Conservation (phyloP, 805 yeast genomes). For the Sugiyamaella chiloensis region DNA sequence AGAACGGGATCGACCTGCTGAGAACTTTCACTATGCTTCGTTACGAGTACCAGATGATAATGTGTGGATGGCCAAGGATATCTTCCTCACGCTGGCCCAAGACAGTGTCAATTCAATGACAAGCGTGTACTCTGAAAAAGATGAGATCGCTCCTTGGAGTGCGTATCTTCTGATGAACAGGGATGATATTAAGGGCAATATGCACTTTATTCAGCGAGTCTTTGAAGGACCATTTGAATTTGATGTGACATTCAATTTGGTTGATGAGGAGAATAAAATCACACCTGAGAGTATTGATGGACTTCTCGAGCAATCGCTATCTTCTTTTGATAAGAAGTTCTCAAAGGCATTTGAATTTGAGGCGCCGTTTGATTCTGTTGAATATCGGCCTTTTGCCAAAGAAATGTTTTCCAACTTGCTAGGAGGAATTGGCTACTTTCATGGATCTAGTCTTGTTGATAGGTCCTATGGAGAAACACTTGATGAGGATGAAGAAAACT, state of each 20-base stretch:
- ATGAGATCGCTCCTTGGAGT: slow-evolving; percentile 41
- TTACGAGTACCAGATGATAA: slow-evolving; percentile 67
- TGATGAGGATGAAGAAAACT: slow-evolving; percentile 56
- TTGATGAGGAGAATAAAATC: slow-evolving; percentile 31
- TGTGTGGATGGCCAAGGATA: slow-evolving; percentile 75
- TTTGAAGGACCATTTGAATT: slow-evolving; percentile 75
- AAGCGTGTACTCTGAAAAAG: slow-evolving; percentile 31
- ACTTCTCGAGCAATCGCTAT: slow-evolving; percentile 34
- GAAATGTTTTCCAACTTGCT: slow-evolving; percentile 76
- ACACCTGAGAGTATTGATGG: slow-evolving; percentile 19
- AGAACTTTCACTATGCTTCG: slow-evolving; percentile 61
- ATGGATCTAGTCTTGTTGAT: slow-evolving; percentile 82
- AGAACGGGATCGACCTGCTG: slow-evolving; percentile 26
- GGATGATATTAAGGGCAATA: slow-evolving; percentile 63
- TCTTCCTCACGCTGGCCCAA: slow-evolving; percentile 64
- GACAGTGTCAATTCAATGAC: slow-evolving; percentile 58
- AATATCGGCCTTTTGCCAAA: slow-evolving; percentile 59
- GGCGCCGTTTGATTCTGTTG: slow-evolving; percentile 49
- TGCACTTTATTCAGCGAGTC: slow-evolving; percentile 74
- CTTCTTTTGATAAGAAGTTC: slow-evolving; percentile 53
- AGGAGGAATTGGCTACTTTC: slow-evolving; percentile 87
- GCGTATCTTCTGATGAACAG: slow-evolving; percentile 55
- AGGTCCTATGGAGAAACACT: slow-evolving; percentile 65
- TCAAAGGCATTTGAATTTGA: slow-evolving; percentile 46
- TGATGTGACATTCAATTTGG: slow-evolving; percentile 60